Percentiles rank a stretch among this genome's conserved stretches.
Conservation (phyloP, 2,329 filamentous ascomycete genomes). For the Diaporthe citri region DNA sequence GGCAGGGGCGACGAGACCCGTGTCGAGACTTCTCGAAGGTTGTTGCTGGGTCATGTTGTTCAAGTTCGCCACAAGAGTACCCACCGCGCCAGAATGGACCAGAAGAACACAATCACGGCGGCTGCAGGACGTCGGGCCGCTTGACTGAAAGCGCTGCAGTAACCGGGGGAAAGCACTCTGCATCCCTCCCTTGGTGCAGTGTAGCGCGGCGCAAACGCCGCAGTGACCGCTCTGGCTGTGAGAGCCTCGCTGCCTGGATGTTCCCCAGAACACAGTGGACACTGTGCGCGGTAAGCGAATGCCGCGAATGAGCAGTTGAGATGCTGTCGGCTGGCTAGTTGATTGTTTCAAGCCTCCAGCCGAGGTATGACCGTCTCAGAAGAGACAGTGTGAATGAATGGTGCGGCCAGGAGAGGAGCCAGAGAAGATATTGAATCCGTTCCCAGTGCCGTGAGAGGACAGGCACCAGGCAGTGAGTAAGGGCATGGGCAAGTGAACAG, state of each 20-base stretch:
- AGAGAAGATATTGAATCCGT: too few relatives aligned
- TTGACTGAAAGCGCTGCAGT: background rate
- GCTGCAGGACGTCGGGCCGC: constrained; percentile 1
- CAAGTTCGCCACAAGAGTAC: background rate
- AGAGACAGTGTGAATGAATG: background rate
- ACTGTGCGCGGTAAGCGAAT: background rate
- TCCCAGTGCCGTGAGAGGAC: background rate
- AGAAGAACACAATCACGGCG: background rate
- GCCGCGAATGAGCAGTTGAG: background rate
- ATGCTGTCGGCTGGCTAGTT: background rate
- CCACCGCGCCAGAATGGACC: background rate
- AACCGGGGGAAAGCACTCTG: background rate
- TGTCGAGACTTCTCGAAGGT: background rate
- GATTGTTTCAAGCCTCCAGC: background rate
- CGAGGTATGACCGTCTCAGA: constrained; percentile 1
- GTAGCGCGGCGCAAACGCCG: background rate
- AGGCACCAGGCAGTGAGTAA: background rate
- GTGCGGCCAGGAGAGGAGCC: background rate
- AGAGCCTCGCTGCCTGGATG: background rate
- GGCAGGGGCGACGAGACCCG: background rate
- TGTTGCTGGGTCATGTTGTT: background rate
- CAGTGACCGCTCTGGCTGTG: background rate
- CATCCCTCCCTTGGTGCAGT: background rate
- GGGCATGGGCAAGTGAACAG: background rate
- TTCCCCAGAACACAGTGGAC: background rate